Conservation (phyloP, 768 basidiomycete species). For the Phanerochaete carnosa region DNA sequence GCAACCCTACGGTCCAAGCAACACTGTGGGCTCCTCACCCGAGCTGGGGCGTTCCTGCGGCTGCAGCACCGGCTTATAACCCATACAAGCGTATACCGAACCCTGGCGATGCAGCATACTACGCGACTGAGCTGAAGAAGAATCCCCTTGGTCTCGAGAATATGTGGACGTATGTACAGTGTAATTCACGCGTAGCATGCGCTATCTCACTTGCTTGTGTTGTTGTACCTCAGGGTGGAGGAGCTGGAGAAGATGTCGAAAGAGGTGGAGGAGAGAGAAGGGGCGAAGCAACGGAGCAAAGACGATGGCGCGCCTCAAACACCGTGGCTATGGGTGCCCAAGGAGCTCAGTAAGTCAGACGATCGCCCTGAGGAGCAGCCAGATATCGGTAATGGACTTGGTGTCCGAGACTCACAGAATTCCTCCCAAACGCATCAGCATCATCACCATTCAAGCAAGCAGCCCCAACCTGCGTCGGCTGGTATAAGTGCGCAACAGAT, state of each 20-base stretch:
- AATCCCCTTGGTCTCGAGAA: slow-evolving; percentile 65
- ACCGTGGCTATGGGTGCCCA: slow-evolving; percentile 70
- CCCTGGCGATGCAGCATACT: slow-evolving; percentile 63
- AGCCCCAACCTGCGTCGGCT: slow-evolving; percentile 1
- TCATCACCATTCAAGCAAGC: not conserved
- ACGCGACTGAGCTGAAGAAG: slow-evolving; percentile 50
- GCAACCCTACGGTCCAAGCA: not conserved
- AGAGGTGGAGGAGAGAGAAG: not conserved
- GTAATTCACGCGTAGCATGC: not conserved
- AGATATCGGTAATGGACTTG: not conserved
- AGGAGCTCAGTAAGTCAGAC: slow-evolving; percentile 21
- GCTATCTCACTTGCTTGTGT: not conserved
- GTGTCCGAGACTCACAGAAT: slow-evolving; percentile 3
- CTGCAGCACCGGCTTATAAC: slow-evolving; percentile 32
- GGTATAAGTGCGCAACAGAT: not conserved
- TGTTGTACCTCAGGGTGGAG: not conserved
- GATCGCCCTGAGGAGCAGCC: slow-evolving; percentile 4
- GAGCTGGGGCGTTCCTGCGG: slow-evolving; percentile 22
- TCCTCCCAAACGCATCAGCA: not conserved
- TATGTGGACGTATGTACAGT: slow-evolving; percentile 56
- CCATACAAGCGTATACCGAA: slow-evolving; percentile 66
- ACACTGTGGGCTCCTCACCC: slow-evolving; percentile 26
- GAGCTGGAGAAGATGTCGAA: not conserved
- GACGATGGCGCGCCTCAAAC: slow-evolving; percentile 43
- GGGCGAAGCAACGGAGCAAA: slow-evolving; percentile 13